Evolutionary conservation across 1,284 basidiomycete species (phyloP).

Genomic region (Fistulinella cinereoalba): DNA sequence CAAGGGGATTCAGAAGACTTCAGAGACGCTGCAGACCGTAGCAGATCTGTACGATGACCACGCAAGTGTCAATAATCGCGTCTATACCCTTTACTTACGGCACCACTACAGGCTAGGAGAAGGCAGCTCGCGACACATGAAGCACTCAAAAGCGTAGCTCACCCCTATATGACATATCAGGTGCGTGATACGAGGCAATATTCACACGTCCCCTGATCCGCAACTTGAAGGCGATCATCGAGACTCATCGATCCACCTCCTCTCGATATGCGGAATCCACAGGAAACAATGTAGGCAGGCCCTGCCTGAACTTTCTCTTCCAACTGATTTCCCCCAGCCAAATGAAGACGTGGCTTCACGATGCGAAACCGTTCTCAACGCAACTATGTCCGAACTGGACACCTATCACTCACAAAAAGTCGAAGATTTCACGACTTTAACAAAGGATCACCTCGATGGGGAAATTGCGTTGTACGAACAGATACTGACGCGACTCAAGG

Average conservation of each 20-base stretch:
- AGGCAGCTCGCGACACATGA: conserved; percentile 75
- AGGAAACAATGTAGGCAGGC: conserved; percentile 37
- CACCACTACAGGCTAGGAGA: conserved; percentile 55
- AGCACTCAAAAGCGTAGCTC: conserved; percentile 68
- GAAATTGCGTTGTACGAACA: conserved; percentile 76
- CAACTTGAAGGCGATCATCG: conserved; percentile 56
- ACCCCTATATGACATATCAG: conserved; percentile 68
- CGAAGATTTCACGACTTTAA: conserved; percentile 61
- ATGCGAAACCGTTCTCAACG: conserved; percentile 85
- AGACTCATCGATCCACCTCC: conserved; percentile 67
- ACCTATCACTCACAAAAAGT: conserved; percentile 71
- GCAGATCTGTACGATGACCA: conserved; percentile 79
- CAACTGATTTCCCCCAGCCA: conserved; percentile 37
- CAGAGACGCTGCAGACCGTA: conserved; percentile 69
- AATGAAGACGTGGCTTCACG: conserved; percentile 66
- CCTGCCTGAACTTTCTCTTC: not conserved
- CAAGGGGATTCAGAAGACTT: conserved; percentile 75
- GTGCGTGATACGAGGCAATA: conserved; percentile 35
- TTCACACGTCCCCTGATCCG: not conserved
- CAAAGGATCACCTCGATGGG: conserved; percentile 69
- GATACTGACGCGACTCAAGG: conserved; percentile 54
- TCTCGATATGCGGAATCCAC: conserved; percentile 58
- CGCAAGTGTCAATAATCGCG: conserved; percentile 40
- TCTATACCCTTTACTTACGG: conserved; percentile 9
- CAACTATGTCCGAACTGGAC: conserved; percentile 85